Base-by-base conservation (phyloP, 176 grass and related monocot species). In the Olyra latifolia region DNA sequence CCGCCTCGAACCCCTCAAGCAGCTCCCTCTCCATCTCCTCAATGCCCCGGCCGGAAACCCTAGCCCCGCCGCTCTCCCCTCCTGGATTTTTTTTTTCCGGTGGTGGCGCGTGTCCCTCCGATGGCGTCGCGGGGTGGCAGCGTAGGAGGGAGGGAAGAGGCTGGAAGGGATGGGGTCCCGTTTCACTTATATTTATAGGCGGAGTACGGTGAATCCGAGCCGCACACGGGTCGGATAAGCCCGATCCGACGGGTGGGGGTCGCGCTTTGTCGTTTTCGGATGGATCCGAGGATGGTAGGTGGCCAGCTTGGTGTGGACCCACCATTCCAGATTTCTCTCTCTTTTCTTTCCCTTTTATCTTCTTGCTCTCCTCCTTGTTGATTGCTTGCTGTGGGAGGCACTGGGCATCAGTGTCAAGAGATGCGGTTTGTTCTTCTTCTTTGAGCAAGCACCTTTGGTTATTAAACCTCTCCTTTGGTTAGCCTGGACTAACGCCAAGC, bases 1-100 rank as follows among this genome's bases (percentile, higher is more conserved):
- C 87, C 35, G 75, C 79, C 53, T 92, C 90, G 47, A 89, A 89
- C 20, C 71, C 76, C 83, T 89, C 83, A 28, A 93, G 75, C 1
- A 93, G 75, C 87, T 92, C 90, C 83, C 69, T 81, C 55, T 92
- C 80, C 87, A 82, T 84, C 41, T 10, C 53, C 8, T 56, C 46
- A 7, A 30, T 48, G 20, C 16, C 17, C 9, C 30, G 2, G 29
- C 3, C 49, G 16, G 67, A 58, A 75, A 87, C 69, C 77, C 69
- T 66, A 74, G 8, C 68, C 24, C 10, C 4, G n/a, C 5, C 3
- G 10, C 19, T 27, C 44, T 48, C 42, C 23, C 2, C 63, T 13
- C 30, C 38, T 40, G 63, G 35, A 24, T 70, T 45, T 23, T 0
- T 8, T 17, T 49, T 3, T 7, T 50, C 42, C 70, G 2, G 42